Base-by-base conservation (phyloP, 495 filamentous ascomycete genomes). In the Penicillium coffeae region DNA sequence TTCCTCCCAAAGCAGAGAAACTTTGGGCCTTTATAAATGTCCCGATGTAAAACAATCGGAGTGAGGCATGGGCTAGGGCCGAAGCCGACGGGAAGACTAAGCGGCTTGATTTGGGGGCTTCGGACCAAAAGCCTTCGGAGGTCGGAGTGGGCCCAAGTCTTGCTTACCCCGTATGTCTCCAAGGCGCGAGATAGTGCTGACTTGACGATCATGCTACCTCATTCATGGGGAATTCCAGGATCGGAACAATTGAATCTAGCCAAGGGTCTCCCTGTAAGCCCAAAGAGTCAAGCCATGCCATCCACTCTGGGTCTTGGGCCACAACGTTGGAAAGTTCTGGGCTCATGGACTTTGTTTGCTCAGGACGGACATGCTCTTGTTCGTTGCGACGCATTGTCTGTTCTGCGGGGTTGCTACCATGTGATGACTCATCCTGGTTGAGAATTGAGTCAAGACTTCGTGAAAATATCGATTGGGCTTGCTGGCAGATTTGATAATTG, bases 361-460 rank as follows among this genome's bases (percentile, higher is more conserved):
- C 22, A 1, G 3, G 39, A 13, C 21, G 20, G 10, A 13, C 8
- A 2, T 40, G 38, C 10, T 21, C 38, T 21, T 19, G 6, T 13
- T 18, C 14, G 2, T 12, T 7, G 25, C 10, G 25, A 30, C 5
- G 22, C 22, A 32, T 15, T n/a, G 39, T 22, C 12, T 12, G 10
- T 9, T 43, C 12, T 43, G 5, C n/a, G 16, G 19, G 8, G 8
- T 9, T 36, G 20, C 22, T 35, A 10, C 18, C 21, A 18, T 35
- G 47, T 10, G 15, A 18, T 10, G 19, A 21, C 13, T 42, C 27
- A 3, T 12, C 27, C 5, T 38, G 38, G 21, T 50, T 50, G 6
- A 50, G 47, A 42, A 50, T 50, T 13, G 47, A 50, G 30, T 50
- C 47, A 27, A 50, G 47, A 20, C 47, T 43, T 20, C 35, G 34